Evolutionary conservation across 108 stramenopile species (phyloP), one percentile per base, ranked within the genome.

Genomic region (Thalassiosira profunda): DNA sequence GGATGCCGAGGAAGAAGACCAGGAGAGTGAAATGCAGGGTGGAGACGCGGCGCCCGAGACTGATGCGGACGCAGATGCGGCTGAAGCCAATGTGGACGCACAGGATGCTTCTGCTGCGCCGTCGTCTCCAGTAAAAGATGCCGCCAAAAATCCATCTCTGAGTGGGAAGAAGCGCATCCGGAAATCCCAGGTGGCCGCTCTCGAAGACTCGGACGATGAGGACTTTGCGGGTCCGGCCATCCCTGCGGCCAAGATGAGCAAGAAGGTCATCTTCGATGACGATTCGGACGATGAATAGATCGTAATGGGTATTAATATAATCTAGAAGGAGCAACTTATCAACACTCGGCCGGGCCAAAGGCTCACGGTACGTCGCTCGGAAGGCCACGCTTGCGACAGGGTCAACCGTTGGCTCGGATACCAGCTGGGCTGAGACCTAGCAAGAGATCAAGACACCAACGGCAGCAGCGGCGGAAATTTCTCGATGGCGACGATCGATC

Each of bases 141-240:
- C 35, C 44, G 31, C 5, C 17, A 24, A 48, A 23, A 65, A 35
- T 24, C 12, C 35, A 0, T 57, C 40, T 15, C 34, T 58, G n/a
- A 65, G 40, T 28, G 68, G 64, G 47, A 79, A 59, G 69, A 79
- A 79, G 40, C 77, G 77, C 17, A 71, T 79, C 55, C 69, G 69
- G 10, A 70, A 70, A 51, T 66, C 69, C 36, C 51, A 43, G 7
- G 62, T 31, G 30, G 33, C 28, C 10, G 34, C 44, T 1, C 45
- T 54, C 53, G 77, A 79, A 30, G 64, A 66, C 42, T 71, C 77
- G 1, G 77, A 79, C 3, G 77, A 79, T n/a, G 77, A 79, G 62
- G 77, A 79, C 40, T 77, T 77, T 53, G 65, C 46, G 6, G 36
- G 31, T 14, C 18, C 24, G n/a, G 58, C 37, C 15, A 28, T 35